Evolutionary conservation across 2,329 filamentous ascomycete genomes (phyloP).

Genomic region (Macrophomina tecta): DNA sequence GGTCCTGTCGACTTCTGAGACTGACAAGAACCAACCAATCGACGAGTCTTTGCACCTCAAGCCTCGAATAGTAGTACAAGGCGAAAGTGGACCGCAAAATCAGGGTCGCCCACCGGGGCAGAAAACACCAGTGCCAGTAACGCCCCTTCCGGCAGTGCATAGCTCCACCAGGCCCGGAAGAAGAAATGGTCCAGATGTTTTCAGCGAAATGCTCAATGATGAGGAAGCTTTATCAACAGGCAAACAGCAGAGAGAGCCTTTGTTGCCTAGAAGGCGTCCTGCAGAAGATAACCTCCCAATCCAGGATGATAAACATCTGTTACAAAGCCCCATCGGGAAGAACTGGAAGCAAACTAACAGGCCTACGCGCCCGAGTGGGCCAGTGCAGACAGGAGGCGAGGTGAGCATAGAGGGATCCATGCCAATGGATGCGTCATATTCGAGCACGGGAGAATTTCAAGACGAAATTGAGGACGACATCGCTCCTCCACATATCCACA

Average conservation of each 20-base stretch:
- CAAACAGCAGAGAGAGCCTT: too few relatives aligned
- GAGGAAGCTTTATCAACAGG: neutral
- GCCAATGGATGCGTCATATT: too few relatives aligned
- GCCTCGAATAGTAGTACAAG: neutral
- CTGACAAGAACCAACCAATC: too few relatives aligned
- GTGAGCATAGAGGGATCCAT: neutral
- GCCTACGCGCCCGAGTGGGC: too few relatives aligned
- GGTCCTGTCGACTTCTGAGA: too few relatives aligned
- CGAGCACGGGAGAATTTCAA: neutral
- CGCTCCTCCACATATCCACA: too few relatives aligned
- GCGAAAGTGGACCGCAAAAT: neutral
- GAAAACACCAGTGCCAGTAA: neutral
- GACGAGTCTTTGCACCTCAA: neutral
- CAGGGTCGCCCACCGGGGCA: neutral
- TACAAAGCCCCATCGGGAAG: neutral
- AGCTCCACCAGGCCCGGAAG: neutral
- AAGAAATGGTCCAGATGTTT: neutral
- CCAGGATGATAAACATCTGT: neutral
- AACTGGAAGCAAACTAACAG: neutral
- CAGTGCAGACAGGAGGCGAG: too few relatives aligned
- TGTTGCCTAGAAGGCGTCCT: neutral
- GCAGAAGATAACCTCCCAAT: neutral
- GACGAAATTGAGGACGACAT: neutral
- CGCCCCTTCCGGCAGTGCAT: neutral
- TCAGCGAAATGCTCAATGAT: neutral